These are phyloP conservation scores for Debaryomyces maramus DNA, from an alignment of 805 yeast species.

Conservation along the genomic window DNA sequence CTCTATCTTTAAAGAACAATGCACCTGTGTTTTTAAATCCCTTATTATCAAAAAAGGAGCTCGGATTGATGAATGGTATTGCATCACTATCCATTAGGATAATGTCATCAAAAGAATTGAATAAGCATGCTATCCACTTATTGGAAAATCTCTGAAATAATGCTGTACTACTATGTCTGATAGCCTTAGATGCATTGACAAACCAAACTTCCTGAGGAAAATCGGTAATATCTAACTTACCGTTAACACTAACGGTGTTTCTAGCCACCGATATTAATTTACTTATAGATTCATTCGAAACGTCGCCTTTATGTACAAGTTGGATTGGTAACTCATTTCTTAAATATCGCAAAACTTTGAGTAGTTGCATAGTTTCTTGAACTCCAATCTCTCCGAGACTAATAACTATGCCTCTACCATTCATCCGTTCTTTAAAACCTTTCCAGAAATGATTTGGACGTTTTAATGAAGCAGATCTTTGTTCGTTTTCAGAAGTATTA, in stretches of 20 bases:
- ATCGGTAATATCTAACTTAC: not conserved
- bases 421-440: not conserved
- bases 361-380: not conserved
- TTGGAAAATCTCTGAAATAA: constrained; percentile 5
- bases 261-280: not conserved
- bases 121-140: constrained; percentile 18
- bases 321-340: constrained; percentile 20
- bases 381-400: constrained; percentile 1
- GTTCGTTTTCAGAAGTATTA: not conserved
- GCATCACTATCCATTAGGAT: constrained; percentile 21
- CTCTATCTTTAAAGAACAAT: constrained; percentile 14
- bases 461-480: no score
- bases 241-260: not conserved
- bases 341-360: constrained; percentile 13
- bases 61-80: constrained; percentile 13
- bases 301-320: constrained; percentile 12
- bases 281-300: constrained; percentile 3
- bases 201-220: not conserved
- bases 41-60: constrained; percentile 14
- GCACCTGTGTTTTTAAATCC: constrained; percentile 23
- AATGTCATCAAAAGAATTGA: constrained; percentile 20
- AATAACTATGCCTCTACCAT: constrained; percentile 5
- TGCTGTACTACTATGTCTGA: not conserved
- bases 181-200: not conserved
- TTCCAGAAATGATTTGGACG: constrained; percentile 1